Conservation (phyloP, 495 filamentous ascomycete genomes). For the Tuber umbilicatum region DNA sequence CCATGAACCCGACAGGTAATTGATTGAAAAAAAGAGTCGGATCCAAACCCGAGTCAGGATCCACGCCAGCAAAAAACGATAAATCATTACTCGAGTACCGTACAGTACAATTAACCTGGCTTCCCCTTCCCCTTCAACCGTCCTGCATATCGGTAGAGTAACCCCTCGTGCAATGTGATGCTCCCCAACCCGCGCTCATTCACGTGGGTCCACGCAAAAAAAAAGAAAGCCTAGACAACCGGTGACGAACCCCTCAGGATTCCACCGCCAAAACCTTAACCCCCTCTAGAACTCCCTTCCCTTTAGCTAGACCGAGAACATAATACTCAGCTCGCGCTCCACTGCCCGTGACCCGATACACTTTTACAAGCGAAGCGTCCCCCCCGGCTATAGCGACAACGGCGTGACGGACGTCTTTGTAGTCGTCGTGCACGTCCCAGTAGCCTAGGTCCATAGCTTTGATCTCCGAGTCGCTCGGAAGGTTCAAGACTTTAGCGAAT, state of each 20-base stretch:
- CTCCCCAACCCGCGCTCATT: background rate
- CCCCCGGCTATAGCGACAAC: constrained; percentile 43
- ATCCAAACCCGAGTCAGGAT: background rate
- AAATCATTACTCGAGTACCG: no score
- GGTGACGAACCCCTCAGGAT: constrained; percentile 40
- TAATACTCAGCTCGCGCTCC: constrained; percentile 55
- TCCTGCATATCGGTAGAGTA: background rate
- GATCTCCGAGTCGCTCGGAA: constrained; percentile 37
- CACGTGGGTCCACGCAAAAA: background rate
- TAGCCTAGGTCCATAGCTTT: constrained; percentile 42
- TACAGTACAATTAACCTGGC: background rate
- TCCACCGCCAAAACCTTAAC: constrained; percentile 57
- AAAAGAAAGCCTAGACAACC: background rate
- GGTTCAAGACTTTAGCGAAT: constrained; percentile 9
- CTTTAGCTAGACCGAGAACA: constrained; percentile 51
- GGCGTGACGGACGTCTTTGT: constrained; percentile 46
- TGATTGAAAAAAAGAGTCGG: background rate
- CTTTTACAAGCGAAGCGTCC: constrained; percentile 48
- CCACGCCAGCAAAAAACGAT: background rate
- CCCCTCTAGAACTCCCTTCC: constrained; percentile 52
- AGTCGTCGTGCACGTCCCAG: constrained; percentile 48
- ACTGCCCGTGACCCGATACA: constrained; percentile 53
- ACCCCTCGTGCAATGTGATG: background rate
- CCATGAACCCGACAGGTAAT: background rate
- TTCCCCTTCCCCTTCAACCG: background rate